Conservation (phyloP, 1,284 basidiomycete species). For the Termitomyces sp. region DNA sequence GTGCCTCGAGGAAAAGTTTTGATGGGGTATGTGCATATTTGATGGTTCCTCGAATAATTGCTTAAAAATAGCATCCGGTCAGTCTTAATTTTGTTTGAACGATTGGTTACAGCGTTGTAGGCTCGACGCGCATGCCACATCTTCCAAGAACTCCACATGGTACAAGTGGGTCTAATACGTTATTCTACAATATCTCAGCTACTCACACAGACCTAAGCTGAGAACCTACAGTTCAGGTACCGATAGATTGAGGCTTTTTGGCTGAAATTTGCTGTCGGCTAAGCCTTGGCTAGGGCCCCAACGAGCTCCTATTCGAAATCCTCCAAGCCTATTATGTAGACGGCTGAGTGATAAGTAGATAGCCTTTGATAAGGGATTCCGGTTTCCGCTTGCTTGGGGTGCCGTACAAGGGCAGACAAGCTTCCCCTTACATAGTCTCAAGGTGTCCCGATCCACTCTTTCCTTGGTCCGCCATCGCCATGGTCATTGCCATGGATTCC, state of each 20-base stretch:
- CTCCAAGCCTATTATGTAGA: not conserved
- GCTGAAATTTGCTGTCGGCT: slow-evolving; percentile 28
- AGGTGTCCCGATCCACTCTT: not conserved
- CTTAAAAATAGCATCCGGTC: not conserved
- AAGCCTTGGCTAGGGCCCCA: not conserved
- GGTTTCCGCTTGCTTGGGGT: not conserved
- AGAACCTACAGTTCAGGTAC: not conserved
- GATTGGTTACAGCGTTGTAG: not conserved
- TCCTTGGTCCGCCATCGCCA: not conserved
- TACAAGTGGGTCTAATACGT: not conserved
- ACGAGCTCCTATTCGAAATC: slow-evolving; percentile 3
- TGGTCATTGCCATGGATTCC: slow-evolving; percentile 8
- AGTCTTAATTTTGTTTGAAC: not conserved
- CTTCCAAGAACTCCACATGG: not conserved
- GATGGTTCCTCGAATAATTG: no score
- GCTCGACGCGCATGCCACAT: not conserved
- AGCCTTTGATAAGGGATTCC: not conserved
- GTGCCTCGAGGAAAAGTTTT: no score
- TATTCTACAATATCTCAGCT: no score
- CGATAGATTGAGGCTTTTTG: slow-evolving; percentile 29
- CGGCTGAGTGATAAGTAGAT: not conserved
- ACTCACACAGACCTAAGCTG: not conserved
- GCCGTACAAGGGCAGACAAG: not conserved
- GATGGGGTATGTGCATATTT: no score
- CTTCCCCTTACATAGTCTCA: not conserved